phyloP scores from a whole-genome alignment of 2,329 filamentous ascomycete genomes.

The Teratosphaeria viscida region DNA sequence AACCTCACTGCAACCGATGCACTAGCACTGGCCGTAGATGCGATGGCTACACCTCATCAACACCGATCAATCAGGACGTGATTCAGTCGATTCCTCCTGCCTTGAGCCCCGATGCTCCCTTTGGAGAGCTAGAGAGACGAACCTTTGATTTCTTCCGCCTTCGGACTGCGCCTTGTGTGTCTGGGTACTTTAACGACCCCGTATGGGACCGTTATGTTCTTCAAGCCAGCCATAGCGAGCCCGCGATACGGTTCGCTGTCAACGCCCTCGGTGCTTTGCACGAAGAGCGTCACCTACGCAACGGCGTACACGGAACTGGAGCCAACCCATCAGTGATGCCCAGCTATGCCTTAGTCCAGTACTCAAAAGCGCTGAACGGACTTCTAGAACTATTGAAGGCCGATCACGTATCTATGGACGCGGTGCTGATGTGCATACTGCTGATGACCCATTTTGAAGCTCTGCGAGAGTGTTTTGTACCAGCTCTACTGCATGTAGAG shows the following conservation, averaged over 20 bases:
- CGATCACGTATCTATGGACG: conserved; percentile 14
- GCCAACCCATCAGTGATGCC: conserved; percentile 14
- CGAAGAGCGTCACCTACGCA: conserved; percentile 16
- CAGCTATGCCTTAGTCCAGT: conserved; percentile 19
- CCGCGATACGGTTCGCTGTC: conserved; percentile 23
- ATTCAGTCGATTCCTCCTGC: conserved; percentile 3
- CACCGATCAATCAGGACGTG: neutral
- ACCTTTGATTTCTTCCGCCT: conserved; percentile 22
- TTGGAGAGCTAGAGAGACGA: conserved; percentile 17
- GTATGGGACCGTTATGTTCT: conserved; percentile 22
- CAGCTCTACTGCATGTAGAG: conserved; percentile 23
- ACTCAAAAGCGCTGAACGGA: conserved; percentile 22
- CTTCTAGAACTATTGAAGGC: conserved; percentile 18
- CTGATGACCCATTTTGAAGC: conserved; percentile 25
- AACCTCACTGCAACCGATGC: conserved; percentile 44
- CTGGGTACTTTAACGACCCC: conserved; percentile 22
- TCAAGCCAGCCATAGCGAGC: conserved; percentile 22
- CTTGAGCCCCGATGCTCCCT: conserved; percentile 10
- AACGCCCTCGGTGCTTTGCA: conserved; percentile 23
- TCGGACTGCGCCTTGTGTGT: conserved; percentile 16
- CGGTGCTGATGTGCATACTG: conserved; percentile 21
- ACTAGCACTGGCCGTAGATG: conserved; percentile 27
- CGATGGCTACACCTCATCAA: conserved; percentile 24
- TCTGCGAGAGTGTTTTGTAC: conserved; percentile 21
- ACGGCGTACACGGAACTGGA: conserved; percentile 6